These are phyloP conservation scores for Agrocybe pediades DNA, from an alignment of 768 basidiomycete genomes.

Conservation along the genomic window DNA sequence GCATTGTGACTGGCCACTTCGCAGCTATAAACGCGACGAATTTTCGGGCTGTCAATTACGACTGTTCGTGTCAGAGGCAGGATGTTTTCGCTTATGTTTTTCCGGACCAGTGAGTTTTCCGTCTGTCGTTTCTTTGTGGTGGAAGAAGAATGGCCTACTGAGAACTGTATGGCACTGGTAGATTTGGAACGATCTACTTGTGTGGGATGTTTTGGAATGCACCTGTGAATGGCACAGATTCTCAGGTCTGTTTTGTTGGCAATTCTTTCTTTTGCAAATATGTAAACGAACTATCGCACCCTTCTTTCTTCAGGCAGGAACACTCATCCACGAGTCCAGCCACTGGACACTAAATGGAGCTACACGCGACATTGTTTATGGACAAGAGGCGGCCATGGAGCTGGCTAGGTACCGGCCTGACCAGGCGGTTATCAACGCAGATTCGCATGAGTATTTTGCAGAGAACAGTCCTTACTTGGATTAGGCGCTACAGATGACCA, in stretches of 20 bases:
- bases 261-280: too few relatives aligned
- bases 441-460: background rate
- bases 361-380: background rate
- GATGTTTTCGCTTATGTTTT: background rate
- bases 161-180: too few relatives aligned
- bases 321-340: background rate
- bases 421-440: background rate
- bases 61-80: background rate
- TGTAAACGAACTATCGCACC: too few relatives aligned
- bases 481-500: background rate
- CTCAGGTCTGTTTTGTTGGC: too few relatives aligned
- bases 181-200: background rate
- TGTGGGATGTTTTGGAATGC: background rate
- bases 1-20: background rate
- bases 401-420: conserved; percentile 17
- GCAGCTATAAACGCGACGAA: background rate
- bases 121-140: too few relatives aligned
- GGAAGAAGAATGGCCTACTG: background rate
- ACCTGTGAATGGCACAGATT: background rate
- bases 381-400: background rate
- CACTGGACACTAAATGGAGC: background rate
- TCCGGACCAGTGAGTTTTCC: background rate
- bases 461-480: background rate
- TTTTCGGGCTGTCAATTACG: background rate
- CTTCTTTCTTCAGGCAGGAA: background rate